phyloP scores from a whole-genome alignment of 371 early-diverging fungal species.

The Capillidium rhysosporum region DNA sequence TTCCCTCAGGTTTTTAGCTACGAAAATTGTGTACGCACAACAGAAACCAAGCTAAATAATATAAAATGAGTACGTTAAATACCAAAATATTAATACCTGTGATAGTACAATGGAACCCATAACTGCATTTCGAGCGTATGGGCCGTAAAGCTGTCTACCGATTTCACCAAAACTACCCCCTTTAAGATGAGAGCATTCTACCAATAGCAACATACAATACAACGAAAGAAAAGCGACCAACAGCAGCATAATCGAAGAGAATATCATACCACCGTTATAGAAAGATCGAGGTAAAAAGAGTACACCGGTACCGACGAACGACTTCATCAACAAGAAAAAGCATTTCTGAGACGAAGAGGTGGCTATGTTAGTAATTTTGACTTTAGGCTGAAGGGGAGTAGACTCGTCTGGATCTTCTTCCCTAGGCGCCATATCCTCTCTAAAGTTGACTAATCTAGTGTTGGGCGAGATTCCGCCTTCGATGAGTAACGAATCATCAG shows the following conservation, averaged over 20 bases:
- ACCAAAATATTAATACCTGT: slow-evolving; percentile 24
- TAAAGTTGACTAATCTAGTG: background rate
- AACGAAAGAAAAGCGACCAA: slow-evolving; percentile 30
- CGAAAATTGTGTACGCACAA: slow-evolving; percentile 73
- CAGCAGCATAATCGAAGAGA: slow-evolving; percentile 28
- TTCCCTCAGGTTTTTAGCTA: slow-evolving; percentile 59
- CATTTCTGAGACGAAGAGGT: slow-evolving; percentile 59
- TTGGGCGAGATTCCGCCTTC: slow-evolving; percentile 10
- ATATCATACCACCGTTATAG: slow-evolving; percentile 42
- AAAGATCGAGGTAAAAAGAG: slow-evolving; percentile 63
- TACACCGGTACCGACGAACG: slow-evolving; percentile 76
- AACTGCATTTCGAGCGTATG: slow-evolving; percentile 43
- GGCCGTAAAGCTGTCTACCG: slow-evolving; percentile 55
- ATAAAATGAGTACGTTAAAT: background rate
- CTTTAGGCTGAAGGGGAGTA: slow-evolving; percentile 11
- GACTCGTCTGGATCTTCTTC: background rate
- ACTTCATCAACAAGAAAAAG: slow-evolving; percentile 63
- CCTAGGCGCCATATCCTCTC: background rate
- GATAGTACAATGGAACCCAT: slow-evolving; percentile 57
- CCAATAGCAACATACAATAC: slow-evolving; percentile 35
- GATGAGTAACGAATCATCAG: slow-evolving; percentile 17
- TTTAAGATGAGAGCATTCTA: slow-evolving; percentile 29
- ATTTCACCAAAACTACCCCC: slow-evolving; percentile 46
- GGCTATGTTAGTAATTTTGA: slow-evolving; percentile 23
- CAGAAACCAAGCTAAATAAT: slow-evolving; percentile 46